phyloP scores from a whole-genome alignment of 371 early-diverging fungal species.

The Mucor irregularis region DNA sequence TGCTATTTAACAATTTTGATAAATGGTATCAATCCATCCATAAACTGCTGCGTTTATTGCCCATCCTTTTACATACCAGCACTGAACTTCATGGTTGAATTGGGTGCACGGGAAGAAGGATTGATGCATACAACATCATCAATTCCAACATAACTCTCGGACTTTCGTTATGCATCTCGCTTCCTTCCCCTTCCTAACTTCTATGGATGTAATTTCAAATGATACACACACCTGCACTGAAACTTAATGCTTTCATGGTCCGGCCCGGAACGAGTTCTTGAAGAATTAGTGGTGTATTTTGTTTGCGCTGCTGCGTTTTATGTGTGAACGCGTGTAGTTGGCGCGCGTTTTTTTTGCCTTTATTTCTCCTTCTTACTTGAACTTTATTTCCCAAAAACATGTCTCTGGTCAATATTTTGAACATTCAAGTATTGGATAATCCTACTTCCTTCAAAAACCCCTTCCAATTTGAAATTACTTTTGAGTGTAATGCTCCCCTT shows the following conservation, averaged over 20 bases:
- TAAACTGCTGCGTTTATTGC: no score
- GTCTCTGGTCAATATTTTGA: slow-evolving; percentile 84
- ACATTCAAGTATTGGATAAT: slow-evolving; percentile 85
- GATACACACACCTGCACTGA: no score
- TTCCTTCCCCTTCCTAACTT: no score
- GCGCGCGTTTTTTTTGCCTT: not conserved
- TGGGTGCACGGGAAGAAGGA: slow-evolving; percentile 16
- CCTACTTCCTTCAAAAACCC: slow-evolving; percentile 77
- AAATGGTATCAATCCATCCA: not conserved
- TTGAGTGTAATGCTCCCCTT: slow-evolving; percentile 90
- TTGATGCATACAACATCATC: not conserved
- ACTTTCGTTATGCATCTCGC: no score
- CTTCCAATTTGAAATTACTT: slow-evolving; percentile 94
- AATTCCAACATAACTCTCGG: slow-evolving; percentile 7
- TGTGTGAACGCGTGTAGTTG: not conserved
- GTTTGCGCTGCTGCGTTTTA: no score
- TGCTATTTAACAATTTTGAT: not conserved
- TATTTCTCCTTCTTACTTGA: not conserved
- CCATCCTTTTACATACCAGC: slow-evolving; percentile 27
- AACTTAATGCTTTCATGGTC: no score
- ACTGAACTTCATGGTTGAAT: slow-evolving; percentile 38
- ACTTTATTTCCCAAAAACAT: slow-evolving; percentile 38
- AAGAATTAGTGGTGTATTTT: no score
- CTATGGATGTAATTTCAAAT: no score
- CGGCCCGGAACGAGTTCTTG: no score